Evolutionary conservation across 1,139 yeast genomes (phyloP), one percentile per base, ranked within the genome.

Genomic region (Candida gigantensis): DNA sequence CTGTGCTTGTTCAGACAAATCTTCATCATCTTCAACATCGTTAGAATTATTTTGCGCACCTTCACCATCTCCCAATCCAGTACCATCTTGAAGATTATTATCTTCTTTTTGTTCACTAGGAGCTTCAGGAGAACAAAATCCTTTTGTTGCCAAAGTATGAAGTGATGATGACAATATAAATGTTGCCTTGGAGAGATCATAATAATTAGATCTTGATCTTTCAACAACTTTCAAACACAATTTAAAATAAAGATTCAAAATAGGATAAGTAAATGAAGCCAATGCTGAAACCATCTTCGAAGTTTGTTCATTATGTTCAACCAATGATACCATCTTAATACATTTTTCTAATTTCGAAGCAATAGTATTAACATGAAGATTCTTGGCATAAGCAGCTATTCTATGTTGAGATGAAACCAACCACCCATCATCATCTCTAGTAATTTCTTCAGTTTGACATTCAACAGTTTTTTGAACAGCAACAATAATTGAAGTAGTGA

Each of bases 51-150:
- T 60, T 24, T 79, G 74, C 3, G 85, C 95, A 44, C 96, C 97
- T 43, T 84, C 89, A 15, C 97, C 98, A 57, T 92, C 97, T 33
- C 98, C 99, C 27, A 92, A 69, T 8, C 98, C 98, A n/a, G 96
- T 87, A 36, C 98, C 98, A 35, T 83, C 87, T 24, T 82, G 83
- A 54, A 82, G 51, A 50, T 84, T 80, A 32, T 79, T 79, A 43
- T 69, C 72, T 13, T 81, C 78, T 43, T 79, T 74, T 38, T 79
- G 77, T 36, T 86, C 92, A 17, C 74, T 67, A 10, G 90, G 85
- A 14, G 85, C 81, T 52, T 84, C 84, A 18, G 98, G 98, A 3
- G 95, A 78, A 55, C 99, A 94, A 74, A 90, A 90, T 0, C 99
- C 99, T 40, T 84, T 77, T n/a, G 78, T 77, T 1, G 95, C 80